Base-by-base conservation (phyloP, 192 early-diverging fungal species). In the Spizellomyces sp. region DNA sequence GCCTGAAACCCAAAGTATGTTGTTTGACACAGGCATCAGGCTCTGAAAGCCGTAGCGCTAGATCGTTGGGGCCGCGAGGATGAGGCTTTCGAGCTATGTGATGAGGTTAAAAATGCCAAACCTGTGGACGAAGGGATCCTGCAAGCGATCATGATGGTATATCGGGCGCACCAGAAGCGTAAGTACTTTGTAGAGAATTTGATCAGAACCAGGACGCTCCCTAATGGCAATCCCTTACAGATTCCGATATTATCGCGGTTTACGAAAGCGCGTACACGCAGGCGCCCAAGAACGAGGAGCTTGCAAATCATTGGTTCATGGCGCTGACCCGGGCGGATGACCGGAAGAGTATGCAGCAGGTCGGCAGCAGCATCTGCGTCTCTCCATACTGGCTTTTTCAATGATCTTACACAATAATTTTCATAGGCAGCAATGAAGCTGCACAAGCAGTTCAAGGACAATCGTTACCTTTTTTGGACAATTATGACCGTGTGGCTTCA, bases 381-480 rank as follows among this genome's bases (percentile, higher is more conserved):
- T 69, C 68, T 76, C 54, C 68, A 47, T 8, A 14, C 22, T 65
- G 12, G 48, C 5, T 0, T 65, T 5, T 0, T 0, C 47, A 69
- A 15, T 15, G 17, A 17, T 5, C 3, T 27, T 61, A 41, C 15
- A 54, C 17, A 12, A 19, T 54, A 19, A 54, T 54, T 54, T 56
- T 19, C 71, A 48, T 66, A 90, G 84, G 89, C 87, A 6, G 93
- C 94, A 0, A 76, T 96, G 47, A 90, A 89, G 58, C 75, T 98
- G 48, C 88, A 92, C 69, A 93, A 94, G 71, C 77, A 83, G 54
- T 94, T 91, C 71, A 92, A 92, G 72, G 76, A 85, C 44, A 79
- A 86, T 70, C 90, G 87, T 59, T 94, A 95, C 77, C 82, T 93
- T 70, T 94, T 95, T 79, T 98, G 94, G 95, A 86, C 89, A 0